These are phyloP conservation scores for Russula dissimulans DNA, from an alignment of 768 basidiomycete genomes.

Conservation along the genomic window DNA sequence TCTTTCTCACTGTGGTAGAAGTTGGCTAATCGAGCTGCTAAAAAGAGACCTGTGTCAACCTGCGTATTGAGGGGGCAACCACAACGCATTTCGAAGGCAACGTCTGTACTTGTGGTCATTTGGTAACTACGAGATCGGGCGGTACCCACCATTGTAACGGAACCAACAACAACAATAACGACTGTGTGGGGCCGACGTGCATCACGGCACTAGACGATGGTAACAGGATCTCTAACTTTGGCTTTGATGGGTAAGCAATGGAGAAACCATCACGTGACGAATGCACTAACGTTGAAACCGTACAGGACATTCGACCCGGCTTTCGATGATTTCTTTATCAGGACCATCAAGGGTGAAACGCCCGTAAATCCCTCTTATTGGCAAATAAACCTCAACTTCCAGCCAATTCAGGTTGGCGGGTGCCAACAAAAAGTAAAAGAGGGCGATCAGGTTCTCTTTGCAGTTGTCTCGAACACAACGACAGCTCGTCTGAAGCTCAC, in stretches of 20 bases:
- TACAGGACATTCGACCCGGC: background rate
- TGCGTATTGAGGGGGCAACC: background rate
- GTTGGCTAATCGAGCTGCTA: background rate
- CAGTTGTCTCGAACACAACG: background rate
- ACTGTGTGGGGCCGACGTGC: slow-evolving; percentile 32
- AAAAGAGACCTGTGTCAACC: background rate
- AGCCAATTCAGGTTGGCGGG: background rate
- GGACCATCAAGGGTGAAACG: background rate
- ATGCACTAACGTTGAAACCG: background rate
- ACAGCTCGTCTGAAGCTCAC: background rate
- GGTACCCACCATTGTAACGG: slow-evolving; percentile 38
- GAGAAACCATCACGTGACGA: no score
- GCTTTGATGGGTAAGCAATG: background rate
- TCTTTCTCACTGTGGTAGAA: no score
- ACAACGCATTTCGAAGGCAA: background rate
- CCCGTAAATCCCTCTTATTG: background rate
- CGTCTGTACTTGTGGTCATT: background rate
- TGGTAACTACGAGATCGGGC: slow-evolving; percentile 30
- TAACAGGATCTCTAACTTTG: background rate
- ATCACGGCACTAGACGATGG: slow-evolving; percentile 39
- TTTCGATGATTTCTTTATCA: background rate
- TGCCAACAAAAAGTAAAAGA: background rate
- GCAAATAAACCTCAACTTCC: background rate
- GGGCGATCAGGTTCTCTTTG: background rate
- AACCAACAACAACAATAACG: slow-evolving; percentile 31